Base-by-base conservation (phyloP, 1,284 basidiomycete species). In the Stereum hirsutum region DNA sequence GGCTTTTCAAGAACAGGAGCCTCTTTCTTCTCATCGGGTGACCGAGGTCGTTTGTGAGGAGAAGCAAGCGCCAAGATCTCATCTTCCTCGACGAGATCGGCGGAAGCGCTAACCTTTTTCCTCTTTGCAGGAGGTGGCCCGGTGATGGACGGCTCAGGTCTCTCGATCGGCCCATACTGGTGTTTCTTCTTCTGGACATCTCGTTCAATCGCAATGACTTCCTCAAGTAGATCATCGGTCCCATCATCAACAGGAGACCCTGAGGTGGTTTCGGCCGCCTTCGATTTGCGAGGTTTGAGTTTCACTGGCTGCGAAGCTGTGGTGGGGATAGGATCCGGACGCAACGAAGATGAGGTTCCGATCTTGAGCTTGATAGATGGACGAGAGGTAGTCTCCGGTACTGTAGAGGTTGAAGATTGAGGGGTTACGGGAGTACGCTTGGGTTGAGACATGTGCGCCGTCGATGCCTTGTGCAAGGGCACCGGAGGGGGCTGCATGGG, bases 121-220 rank as follows among this genome's bases (percentile, higher is more conserved):
- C 47, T 38, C 41, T 49, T 47, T 17, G 25, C 44, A 4, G 50
- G 43, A n/a, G 36, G 23, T 14, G 17, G 36, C 20, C n/a, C n/a
- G 15, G 34, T 7, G 4, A n/a, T 43, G 1, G 49, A 48, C 39
- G 51, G 51, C 49, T 52, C 48, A 4, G 43, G 36, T 33, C 47
- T 47, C 20, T 41, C 43, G 21, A 44, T 38, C 17, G 46, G 39
- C 37, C 46, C 54, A 26, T 50, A 54, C 43, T 56, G 47, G 19
- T 41, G 56, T 51, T 68, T 64, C 59, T 67, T 58, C 63, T 70
- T 67, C 55, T 79, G 41, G 27, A 47, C 74, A 59, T 81, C 78
- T 45, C 74, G 69, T 58, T 89, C 85, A 36, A 88, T 83, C 6
- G 84, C 85, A 42, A 89, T 74, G 26, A 89, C 83, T 55, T 89